A percentile compares a stretch with the other conserved stretches of the same genome.
phyloP scores from a whole-genome alignment of 805 yeast species.

The Saccharomyces kudriavzevii region DNA sequence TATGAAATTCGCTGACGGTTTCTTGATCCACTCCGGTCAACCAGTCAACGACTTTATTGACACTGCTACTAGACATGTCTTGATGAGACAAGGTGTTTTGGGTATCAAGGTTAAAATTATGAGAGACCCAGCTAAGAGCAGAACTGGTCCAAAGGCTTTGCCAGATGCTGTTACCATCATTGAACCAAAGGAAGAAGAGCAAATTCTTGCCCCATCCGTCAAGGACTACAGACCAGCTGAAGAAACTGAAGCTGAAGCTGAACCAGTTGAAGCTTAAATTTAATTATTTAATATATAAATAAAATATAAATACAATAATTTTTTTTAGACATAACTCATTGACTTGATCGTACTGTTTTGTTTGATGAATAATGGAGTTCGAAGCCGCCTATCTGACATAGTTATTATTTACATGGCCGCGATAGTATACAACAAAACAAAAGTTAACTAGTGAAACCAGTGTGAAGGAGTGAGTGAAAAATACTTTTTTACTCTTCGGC shows the following conservation, averaged over 20 bases:
- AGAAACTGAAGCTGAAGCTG: slow-evolving; percentile 19
- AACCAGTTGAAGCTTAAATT: slow-evolving; percentile 17
- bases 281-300: not conserved
- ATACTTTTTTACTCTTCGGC: not conserved
- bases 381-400: not conserved
- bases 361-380: not conserved
- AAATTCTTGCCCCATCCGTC: slow-evolving; percentile 71
- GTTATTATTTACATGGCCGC: not conserved
- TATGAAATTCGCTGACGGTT: slow-evolving; percentile 99
- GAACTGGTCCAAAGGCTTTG: slow-evolving; percentile 79
- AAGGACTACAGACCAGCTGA: slow-evolving; percentile 54
- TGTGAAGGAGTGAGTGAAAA: not conserved
- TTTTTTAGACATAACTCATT: not conserved
- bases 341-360: not conserved
- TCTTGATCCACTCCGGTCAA: slow-evolving; percentile 99
- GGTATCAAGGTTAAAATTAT: slow-evolving; percentile 99
- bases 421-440: not conserved
- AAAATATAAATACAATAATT: not conserved
- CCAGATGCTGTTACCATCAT: slow-evolving; percentile 90
- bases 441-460: not conserved
- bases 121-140: slow-evolving; percentile 93
- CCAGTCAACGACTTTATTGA: slow-evolving; percentile 98
- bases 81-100: slow-evolving; percentile 99
- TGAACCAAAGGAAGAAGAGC: slow-evolving; percentile 93
- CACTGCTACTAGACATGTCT: slow-evolving; percentile 98